These are phyloP conservation scores for Venturia asperata DNA, from an alignment of 2,329 filamentous ascomycete genomes.

Conservation along the genomic window DNA sequence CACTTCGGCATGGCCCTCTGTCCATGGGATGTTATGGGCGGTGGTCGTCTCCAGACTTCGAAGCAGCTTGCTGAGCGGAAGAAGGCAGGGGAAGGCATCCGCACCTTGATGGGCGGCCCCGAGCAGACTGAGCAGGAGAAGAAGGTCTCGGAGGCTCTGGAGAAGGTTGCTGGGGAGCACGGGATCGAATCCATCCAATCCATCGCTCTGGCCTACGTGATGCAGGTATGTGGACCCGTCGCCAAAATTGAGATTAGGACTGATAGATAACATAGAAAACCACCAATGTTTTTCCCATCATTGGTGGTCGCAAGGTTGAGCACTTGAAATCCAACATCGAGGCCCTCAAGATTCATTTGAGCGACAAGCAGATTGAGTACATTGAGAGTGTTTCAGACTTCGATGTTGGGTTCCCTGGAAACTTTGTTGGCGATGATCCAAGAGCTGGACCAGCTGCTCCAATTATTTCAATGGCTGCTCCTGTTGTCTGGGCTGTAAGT, in stretches of 20 bases:
- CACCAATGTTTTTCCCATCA: conserved; percentile 62
- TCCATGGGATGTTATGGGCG: conserved; percentile 24
- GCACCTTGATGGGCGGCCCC: conserved; percentile 19
- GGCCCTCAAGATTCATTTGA: conserved; percentile 53
- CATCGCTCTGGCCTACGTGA: conserved; percentile 55
- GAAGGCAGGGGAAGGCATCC: conserved; percentile 34
- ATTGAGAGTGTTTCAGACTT: conserved; percentile 55
- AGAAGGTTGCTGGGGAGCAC: conserved; percentile 49
- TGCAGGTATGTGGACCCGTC: conserved; percentile 30
- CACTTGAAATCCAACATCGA: conserved; percentile 63
- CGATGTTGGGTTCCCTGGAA: conserved; percentile 57
- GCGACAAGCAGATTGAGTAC: conserved; percentile 53
- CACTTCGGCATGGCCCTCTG: conserved; percentile 29
- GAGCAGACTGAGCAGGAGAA: conserved; percentile 40
- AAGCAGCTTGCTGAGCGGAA: conserved; percentile 38
- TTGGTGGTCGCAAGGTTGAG: conserved; percentile 60
- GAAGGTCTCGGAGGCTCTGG: conserved; percentile 49
- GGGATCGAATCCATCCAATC: conserved; percentile 46
- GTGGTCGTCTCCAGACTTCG: conserved; percentile 28
- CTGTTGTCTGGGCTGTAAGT: conserved; percentile 3
- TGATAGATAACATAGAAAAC: conserved; percentile 45
- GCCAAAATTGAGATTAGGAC: not conserved
- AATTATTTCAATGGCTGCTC: not conserved
- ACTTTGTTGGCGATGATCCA: conserved; percentile 41
- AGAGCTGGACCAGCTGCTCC: not conserved